phyloP scores from a whole-genome alignment of 2,329 filamentous ascomycete genomes.

The Trichoderma simmonsii region DNA sequence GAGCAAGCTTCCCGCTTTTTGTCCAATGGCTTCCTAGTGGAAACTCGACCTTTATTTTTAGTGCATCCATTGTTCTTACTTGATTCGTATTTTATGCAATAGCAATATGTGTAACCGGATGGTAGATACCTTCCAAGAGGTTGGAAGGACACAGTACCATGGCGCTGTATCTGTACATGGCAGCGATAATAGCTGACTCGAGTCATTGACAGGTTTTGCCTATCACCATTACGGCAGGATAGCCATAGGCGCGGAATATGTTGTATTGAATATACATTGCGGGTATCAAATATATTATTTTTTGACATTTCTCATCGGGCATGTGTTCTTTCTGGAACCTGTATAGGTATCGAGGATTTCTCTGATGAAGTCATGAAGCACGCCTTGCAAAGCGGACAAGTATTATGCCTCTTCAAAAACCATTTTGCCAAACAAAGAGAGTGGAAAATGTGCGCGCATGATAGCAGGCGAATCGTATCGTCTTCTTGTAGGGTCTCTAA shows the following conservation, averaged over 20 bases:
- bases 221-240: not conserved
- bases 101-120: not conserved
- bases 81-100: not conserved
- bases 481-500: constrained; percentile 20
- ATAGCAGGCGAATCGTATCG: constrained; percentile 20
- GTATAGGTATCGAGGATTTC: not conserved
- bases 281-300: not conserved
- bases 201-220: not conserved
- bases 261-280: not conserved
- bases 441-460: constrained; percentile 24
- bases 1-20: not conserved
- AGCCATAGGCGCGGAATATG: not conserved
- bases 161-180: not conserved
- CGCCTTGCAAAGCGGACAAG: constrained; percentile 23
- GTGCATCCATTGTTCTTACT: not conserved
- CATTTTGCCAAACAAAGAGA: constrained; percentile 21
- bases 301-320: not conserved
- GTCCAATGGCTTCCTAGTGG: no score
- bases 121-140: not conserved
- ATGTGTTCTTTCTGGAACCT: not conserved
- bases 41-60: no score
- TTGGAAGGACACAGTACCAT: not conserved
- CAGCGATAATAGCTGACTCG: not conserved
- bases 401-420: constrained; percentile 22
- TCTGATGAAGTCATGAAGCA: constrained; percentile 6